phyloP scores from a whole-genome alignment of 768 basidiomycete species.

The Auricularia auricula-judae region DNA sequence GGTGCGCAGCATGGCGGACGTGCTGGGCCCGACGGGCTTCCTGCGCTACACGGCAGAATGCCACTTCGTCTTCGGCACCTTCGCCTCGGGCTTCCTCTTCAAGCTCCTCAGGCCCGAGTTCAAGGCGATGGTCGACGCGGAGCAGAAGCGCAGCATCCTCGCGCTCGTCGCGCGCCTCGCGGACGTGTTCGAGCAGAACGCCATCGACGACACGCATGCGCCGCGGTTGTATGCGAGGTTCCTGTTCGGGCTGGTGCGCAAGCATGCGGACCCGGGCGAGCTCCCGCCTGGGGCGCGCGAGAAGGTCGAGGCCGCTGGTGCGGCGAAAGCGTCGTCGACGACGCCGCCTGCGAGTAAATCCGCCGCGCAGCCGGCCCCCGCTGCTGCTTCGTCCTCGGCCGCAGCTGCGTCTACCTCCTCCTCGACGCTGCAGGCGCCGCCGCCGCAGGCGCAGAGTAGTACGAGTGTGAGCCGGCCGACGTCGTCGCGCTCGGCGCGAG shows the following conservation, averaged over 20 bases:
- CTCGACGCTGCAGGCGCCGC: background rate
- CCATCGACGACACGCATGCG: conserved; percentile 44
- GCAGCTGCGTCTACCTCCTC: background rate
- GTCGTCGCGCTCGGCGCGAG: no score
- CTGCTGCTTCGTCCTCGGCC: background rate
- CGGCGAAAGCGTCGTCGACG: background rate
- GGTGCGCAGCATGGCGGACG: conserved; percentile 41
- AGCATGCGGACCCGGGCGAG: conserved; percentile 17
- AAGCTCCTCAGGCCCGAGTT: conserved; percentile 48
- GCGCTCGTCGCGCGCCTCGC: conserved; percentile 33
- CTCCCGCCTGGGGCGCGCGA: background rate
- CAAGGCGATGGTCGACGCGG: conserved; percentile 27
- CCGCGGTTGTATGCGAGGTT: conserved; percentile 50
- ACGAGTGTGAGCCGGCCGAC: no score
- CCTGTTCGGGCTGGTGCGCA: conserved; percentile 35
- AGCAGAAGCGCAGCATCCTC: conserved; percentile 31
- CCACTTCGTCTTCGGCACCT: conserved; percentile 30
- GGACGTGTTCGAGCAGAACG: conserved; percentile 35
- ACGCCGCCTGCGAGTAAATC: background rate
- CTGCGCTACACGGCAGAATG: conserved; percentile 44
- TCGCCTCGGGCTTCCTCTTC: conserved; percentile 49
- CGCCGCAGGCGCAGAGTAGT: background rate
- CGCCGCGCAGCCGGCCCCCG: background rate
- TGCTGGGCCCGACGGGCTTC: conserved; percentile 41
- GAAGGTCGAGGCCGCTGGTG: background rate